Conservation (phyloP, 768 basidiomycete genomes). For the Auricularia sp. region DNA sequence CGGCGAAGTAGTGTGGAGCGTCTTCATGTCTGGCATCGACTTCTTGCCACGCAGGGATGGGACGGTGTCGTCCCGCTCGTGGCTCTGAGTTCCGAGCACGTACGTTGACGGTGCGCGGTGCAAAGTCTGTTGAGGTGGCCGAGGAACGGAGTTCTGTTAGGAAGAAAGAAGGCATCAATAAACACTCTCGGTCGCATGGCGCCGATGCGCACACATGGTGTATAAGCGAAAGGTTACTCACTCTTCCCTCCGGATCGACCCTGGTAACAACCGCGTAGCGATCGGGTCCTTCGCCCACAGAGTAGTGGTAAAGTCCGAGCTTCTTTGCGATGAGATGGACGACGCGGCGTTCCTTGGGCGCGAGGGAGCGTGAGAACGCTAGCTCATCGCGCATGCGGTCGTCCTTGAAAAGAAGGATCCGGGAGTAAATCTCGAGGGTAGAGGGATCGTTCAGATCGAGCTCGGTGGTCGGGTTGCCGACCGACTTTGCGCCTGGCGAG, state of each 20-base stretch:
- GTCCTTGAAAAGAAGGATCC: constrained; percentile 94
- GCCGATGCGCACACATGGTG: neutral
- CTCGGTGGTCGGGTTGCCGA: constrained; percentile 39
- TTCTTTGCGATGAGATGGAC: constrained; percentile 97
- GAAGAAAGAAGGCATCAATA: constrained; percentile 5
- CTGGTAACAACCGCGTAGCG: constrained; percentile 91
- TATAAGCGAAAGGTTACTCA: constrained; percentile 26
- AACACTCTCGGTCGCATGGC: neutral
- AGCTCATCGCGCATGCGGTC: constrained; percentile 96
- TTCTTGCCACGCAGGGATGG: constrained; percentile 80
- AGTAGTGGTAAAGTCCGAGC: constrained; percentile 90
- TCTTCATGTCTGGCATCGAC: constrained; percentile 97
- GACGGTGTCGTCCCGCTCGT: constrained; percentile 14
- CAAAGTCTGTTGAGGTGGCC: constrained; percentile 54
- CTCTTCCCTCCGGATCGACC: constrained; percentile 66
- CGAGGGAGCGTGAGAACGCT: constrained; percentile 83
- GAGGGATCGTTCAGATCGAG: constrained; percentile 94
- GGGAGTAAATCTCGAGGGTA: constrained; percentile 94
- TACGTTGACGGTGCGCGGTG: constrained; percentile 78
- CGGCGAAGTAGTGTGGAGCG: constrained; percentile 67
- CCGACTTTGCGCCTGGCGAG: constrained; percentile 54
- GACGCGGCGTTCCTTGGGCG: constrained; percentile 77
- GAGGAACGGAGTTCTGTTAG: constrained; percentile 23
- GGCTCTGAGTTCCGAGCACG: constrained; percentile 36
- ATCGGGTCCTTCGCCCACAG: constrained; percentile 86